These are phyloP conservation scores for Phytophthora pinifolia DNA, from an alignment of 352 stramenopile species.

Conservation along the genomic window DNA sequence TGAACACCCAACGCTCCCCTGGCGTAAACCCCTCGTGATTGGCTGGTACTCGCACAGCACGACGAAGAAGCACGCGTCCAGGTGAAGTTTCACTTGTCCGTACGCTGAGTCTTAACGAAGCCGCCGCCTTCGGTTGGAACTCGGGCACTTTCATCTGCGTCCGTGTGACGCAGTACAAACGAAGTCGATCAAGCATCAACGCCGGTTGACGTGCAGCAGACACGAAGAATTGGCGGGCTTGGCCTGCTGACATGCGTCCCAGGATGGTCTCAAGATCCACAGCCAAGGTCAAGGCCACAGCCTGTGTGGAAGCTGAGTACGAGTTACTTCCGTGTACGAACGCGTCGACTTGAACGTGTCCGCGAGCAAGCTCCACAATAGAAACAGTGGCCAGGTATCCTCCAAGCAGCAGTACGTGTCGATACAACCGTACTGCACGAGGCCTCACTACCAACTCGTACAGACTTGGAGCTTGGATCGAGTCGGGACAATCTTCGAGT, in stretches of 20 bases:
- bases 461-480: constrained; percentile 9
- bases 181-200: constrained; percentile 64
- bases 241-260: constrained; percentile 43
- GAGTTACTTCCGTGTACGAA: constrained; percentile 41
- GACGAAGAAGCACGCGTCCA: constrained; percentile 32
- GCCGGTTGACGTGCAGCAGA: constrained; percentile 29
- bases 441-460: constrained; percentile 53
- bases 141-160: constrained; percentile 17
- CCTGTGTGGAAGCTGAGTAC: constrained; percentile 3
- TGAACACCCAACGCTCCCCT: constrained; percentile 26
- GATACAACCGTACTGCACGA: constrained; percentile 51
- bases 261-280: constrained; percentile 64
- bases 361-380: constrained; percentile 59
- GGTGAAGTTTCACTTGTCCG: constrained; percentile 19
- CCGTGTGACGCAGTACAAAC: constrained; percentile 41
- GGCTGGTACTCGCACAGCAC: constrained; percentile 18
- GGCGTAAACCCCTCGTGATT: neutral
- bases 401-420: constrained; percentile 43
- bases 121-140: constrained; percentile 7
- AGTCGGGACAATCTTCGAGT: constrained; percentile 6
- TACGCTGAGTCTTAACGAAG: constrained; percentile 21
- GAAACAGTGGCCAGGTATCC: constrained; percentile 56
- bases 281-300: constrained; percentile 13
- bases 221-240: constrained; percentile 36
- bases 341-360: constrained; percentile 60